Conservation (phyloP, 2,329 filamentous ascomycete species). For the Paracoccidioides brasiliensis region DNA sequence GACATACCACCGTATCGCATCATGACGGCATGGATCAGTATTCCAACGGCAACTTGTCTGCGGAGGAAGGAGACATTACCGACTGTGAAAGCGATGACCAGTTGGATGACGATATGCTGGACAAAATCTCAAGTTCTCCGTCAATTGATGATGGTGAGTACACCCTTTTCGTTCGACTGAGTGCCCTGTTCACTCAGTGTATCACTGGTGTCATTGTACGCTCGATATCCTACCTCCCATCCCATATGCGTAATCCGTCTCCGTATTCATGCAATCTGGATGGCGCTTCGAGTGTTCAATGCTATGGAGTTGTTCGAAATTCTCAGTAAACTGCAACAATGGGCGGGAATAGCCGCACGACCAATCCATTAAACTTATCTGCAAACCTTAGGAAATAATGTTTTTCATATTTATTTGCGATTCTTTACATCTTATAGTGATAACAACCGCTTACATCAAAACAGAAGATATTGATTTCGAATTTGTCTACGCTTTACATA, state of each 20-base stretch:
- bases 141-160: slow-evolving; percentile 98
- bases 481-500: slow-evolving; percentile 96
- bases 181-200: slow-evolving; percentile 19
- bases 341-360: neutral
- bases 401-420: neutral
- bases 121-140: slow-evolving; percentile 96
- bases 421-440: neutral
- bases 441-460: slow-evolving; percentile 51
- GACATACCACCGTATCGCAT: slow-evolving; percentile 7
- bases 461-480: slow-evolving; percentile 99
- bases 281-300: neutral
- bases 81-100: slow-evolving; percentile 49
- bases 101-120: slow-evolving; percentile 88
- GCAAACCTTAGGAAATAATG: too few relatives aligned
- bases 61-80: slow-evolving; percentile 19
- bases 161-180: neutral
- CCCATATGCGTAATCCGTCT: neutral
- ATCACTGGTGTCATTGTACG: neutral
- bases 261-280: neutral
- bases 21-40: slow-evolving; percentile 5
- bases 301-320: neutral
- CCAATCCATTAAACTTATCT: neutral
- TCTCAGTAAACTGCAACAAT: neutral
- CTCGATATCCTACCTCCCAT: neutral
- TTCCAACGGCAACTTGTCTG: neutral